These are phyloP conservation scores for Russula foetens DNA, from an alignment of 768 basidiomycete species.

Conservation along the genomic window DNA sequence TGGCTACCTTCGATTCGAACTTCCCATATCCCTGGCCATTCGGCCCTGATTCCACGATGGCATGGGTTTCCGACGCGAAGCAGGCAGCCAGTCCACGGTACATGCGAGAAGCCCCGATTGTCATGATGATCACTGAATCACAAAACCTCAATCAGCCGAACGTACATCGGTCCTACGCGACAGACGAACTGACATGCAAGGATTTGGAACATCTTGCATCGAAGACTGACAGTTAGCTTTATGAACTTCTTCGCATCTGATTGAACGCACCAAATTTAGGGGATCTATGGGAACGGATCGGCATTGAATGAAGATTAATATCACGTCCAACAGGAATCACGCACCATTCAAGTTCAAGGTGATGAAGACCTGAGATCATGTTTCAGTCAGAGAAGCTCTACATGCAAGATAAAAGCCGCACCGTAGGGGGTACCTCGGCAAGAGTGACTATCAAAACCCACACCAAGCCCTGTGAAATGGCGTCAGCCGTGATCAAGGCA, in stretches of 20 bases:
- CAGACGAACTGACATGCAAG: not conserved
- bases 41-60: no score
- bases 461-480: not conserved
- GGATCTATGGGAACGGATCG: not conserved
- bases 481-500: not conserved
- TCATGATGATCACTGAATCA: constrained; percentile 5
- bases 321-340: not conserved
- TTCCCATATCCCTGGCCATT: no score
- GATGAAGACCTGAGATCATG: constrained; percentile 1
- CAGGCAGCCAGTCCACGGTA: constrained; percentile 14
- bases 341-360: constrained; percentile 13
- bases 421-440: constrained; percentile 9
- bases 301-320: not conserved
- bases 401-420: not conserved
- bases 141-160: not conserved
- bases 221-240: not conserved
- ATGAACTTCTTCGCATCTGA: not conserved
- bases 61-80: no score
- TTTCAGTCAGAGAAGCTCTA: not conserved
- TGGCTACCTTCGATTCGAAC: no score
- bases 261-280: constrained; percentile 11
- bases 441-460: constrained; percentile 6
- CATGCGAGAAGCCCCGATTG: constrained; percentile 8
- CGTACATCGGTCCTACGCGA: not conserved
- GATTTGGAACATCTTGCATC: constrained; percentile 7